These are phyloP conservation scores for Ustilago crameri DNA, from an alignment of 1,284 basidiomycete species.

Conservation along the genomic window DNA sequence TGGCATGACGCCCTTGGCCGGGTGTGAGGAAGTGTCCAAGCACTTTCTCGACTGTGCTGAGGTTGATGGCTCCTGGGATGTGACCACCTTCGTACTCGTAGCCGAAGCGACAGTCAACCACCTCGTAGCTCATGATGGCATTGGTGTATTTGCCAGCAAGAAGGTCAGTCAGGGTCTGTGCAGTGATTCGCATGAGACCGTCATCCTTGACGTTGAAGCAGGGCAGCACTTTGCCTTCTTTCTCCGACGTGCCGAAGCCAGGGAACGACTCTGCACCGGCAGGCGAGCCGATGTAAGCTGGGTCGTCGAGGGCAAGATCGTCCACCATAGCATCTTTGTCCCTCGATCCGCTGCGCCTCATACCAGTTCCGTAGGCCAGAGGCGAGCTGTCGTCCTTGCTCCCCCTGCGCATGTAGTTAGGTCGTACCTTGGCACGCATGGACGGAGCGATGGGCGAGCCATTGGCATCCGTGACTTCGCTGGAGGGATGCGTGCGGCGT, in stretches of 20 bases:
- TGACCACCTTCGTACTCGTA: slow-evolving; percentile 97
- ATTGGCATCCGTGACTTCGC: slow-evolving; percentile 44
- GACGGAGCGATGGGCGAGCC: slow-evolving; percentile 53
- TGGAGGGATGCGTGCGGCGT: slow-evolving; percentile 18
- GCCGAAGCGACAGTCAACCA: slow-evolving; percentile 97
- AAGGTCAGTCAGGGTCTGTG: slow-evolving; percentile 73
- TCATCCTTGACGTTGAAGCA: slow-evolving; percentile 94
- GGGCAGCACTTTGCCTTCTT: slow-evolving; percentile 87
- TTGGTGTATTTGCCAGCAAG: slow-evolving; percentile 60
- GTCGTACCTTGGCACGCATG: slow-evolving; percentile 28
- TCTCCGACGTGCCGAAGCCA: slow-evolving; percentile 63
- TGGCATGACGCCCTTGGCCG: slow-evolving; percentile 69
- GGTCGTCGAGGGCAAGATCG: slow-evolving; percentile 36
- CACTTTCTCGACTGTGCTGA: slow-evolving; percentile 83
- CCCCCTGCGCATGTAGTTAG: slow-evolving; percentile 38
- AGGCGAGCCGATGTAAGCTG: slow-evolving; percentile 24
- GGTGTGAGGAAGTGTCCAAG: slow-evolving; percentile 81
- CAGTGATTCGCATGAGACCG: slow-evolving; percentile 89
- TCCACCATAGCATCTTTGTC: slow-evolving; percentile 38
- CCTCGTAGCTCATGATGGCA: slow-evolving; percentile 59
- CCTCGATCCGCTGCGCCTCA: slow-evolving; percentile 44
- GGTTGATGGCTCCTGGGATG: slow-evolving; percentile 88
- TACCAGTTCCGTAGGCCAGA: slow-evolving; percentile 56
- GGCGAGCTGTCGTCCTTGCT: slow-evolving; percentile 63
- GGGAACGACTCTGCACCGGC: slow-evolving; percentile 50